Evolutionary conservation across 1,139 yeast genomes (phyloP).

Genomic region (Candida glucosophila): DNA sequence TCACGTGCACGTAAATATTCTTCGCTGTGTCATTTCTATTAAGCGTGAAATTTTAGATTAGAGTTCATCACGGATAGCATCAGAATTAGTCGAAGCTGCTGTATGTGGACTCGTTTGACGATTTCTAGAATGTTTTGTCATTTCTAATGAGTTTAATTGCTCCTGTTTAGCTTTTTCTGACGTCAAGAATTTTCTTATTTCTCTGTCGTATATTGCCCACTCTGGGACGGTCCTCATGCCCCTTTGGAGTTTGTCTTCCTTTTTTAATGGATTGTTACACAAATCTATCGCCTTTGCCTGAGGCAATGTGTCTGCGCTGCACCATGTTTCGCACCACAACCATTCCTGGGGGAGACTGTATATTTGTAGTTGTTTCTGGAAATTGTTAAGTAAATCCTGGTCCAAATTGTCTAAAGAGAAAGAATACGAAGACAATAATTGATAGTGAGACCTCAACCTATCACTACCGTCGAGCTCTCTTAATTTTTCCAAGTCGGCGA

Average conservation of each 20-base stretch:
- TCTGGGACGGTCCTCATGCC: conserved; percentile 74
- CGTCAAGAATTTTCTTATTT: no score
- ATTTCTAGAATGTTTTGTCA: no score
- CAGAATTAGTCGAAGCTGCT: no score
- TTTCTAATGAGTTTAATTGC: no score
- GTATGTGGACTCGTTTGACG: no score
- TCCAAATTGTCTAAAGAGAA: conserved; percentile 74
- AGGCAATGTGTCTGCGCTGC: conserved; percentile 52
- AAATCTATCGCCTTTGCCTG: conserved; percentile 73
- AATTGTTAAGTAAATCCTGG: conserved; percentile 84
- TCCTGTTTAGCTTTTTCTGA: no score
- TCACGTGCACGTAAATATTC: no score
- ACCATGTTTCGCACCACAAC: conserved; percentile 96
- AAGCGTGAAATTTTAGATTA: no score
- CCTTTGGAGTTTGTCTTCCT: conserved; percentile 65
- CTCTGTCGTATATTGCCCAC: conserved; percentile 60
- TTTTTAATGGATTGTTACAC: conserved; percentile 75
- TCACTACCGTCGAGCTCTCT: conserved; percentile 71
- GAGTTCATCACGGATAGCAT: no score
- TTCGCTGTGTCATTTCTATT: no score
- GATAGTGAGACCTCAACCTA: conserved; percentile 76
- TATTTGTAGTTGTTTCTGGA: conserved; percentile 62
- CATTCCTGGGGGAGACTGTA: conserved; percentile 72
- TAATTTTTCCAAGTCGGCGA: conserved; percentile 65
- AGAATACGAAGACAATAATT: conserved; percentile 70